Base-by-base conservation (phyloP, 2,329 filamentous ascomycete species). In the Ophiocordyceps robertsii region DNA sequence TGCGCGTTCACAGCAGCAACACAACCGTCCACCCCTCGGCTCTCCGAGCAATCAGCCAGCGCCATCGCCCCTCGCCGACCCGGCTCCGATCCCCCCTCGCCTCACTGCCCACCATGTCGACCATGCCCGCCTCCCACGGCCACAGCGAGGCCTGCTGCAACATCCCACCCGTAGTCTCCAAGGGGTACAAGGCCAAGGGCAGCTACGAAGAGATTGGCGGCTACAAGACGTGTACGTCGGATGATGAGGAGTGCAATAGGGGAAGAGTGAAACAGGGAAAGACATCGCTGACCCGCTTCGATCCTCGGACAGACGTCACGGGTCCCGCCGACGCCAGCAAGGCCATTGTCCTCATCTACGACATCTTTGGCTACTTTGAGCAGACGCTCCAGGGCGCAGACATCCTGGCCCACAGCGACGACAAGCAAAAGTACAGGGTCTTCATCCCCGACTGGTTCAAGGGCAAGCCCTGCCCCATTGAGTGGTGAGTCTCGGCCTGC, bases 401-500 rank as follows among this genome's bases (percentile, higher is more conserved):
- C 53, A 84, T 77, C 51, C 65, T 82, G 21, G 68, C 75, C 37
- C 65, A 64, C 38, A 66, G 68, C 46, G 69, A 75, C 53, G 56
- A 66, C 60, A 72, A 65, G 62, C 74, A 67, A 59, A 77, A 84
- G 56, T 92, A 93, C 69, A 80, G 79, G 52, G 84, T 95, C 51
- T 88, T 89, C 64, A 89, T 95, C 49, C 89, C 89, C 27, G 89
- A 95, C 65, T 90, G 85, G 72, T 94, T 95, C 68, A 74, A 84
- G 46, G 88, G 85, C 58, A 71, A 75, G 50, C 82, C 85, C 2
- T 65, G 64, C 53, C 62, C 67, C 40, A 70, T 78, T 58, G 67
- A 66, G 55, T 62, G 72, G 74, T 61, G 49, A 52, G 53, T 51
- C 24, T 24, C 24, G 24, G 24, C 24, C 24, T 9, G 24, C 24